Evolutionary conservation across 306 rosid genomes (phyloP).

Genomic region (Nissolia schottii): DNA sequence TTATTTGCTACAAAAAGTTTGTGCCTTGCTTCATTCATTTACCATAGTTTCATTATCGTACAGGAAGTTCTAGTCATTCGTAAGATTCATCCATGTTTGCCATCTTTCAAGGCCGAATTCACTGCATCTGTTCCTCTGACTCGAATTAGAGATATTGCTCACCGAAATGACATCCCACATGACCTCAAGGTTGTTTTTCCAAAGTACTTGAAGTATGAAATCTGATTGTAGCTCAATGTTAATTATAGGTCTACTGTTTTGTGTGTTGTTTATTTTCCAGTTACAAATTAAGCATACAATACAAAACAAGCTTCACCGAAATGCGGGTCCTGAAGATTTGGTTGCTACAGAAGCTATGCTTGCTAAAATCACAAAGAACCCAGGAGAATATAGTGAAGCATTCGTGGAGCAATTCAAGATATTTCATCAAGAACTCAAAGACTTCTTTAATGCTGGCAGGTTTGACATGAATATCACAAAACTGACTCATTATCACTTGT

Average conservation of each 20-base stretch:
- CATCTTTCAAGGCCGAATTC: slow-evolving; percentile 97
- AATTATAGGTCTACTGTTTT: slow-evolving; percentile 22
- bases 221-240: slow-evolving; percentile 11
- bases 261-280: slow-evolving; percentile 41
- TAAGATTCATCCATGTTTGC: slow-evolving; percentile 92
- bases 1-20: neutral
- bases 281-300: slow-evolving; percentile 91
- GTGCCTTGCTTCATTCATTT: slow-evolving; percentile 16
- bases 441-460: slow-evolving; percentile 99
- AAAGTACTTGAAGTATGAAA: slow-evolving; percentile 10
- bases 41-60: slow-evolving; percentile 17
- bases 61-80: slow-evolving; percentile 85
- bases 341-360: slow-evolving; percentile 97
- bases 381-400: slow-evolving; percentile 75
- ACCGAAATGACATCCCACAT: slow-evolving; percentile 90
- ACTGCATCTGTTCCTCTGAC: slow-evolving; percentile 97
- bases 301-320: slow-evolving; percentile 98
- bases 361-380: slow-evolving; percentile 71
- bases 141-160: slow-evolving; percentile 98
- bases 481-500: neutral
- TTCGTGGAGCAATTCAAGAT: slow-evolving; percentile 90
- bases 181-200: slow-evolving; percentile 73
- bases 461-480: slow-evolving; percentile 32
- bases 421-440: slow-evolving; percentile 90
- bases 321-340: slow-evolving; percentile 98